phyloP scores from a whole-genome alignment of 495 filamentous ascomycete species.

The Penicillium macrosclerotiorum region DNA sequence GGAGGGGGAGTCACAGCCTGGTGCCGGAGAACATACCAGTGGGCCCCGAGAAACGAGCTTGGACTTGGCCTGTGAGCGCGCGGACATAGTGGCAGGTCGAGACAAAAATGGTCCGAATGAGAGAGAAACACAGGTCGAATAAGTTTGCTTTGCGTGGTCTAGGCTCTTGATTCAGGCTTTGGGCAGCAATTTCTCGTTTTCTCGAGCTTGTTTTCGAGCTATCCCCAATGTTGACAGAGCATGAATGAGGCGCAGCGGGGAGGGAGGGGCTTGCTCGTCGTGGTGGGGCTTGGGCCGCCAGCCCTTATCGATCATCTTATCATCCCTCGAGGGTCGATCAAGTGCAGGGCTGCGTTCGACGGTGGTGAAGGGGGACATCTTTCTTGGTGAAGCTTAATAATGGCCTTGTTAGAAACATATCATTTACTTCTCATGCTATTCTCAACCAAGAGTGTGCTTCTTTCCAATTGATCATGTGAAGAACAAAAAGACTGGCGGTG shows the following conservation, averaged over 20 bases:
- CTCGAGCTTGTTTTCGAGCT: conserved; percentile 1
- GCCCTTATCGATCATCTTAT: conserved; percentile 4
- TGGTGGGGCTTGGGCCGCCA: conserved; percentile 1
- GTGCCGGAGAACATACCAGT: conserved; percentile 46
- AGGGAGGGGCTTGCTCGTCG: not conserved
- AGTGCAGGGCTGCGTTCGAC: too few species aligned
- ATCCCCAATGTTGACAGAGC: conserved; percentile 3
- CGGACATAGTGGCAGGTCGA: conserved; percentile 16
- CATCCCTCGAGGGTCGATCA: too few species aligned
- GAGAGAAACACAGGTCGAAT: not conserved
- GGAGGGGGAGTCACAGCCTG: too few species aligned
- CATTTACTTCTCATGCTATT: too few species aligned
- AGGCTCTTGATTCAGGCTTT: not conserved
- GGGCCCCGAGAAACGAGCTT: conserved; percentile 51
- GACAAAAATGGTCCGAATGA: not conserved
- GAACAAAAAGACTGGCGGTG: too few species aligned
- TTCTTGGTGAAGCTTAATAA: too few species aligned
- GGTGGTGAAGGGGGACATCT: too few species aligned
- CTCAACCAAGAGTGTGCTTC: too few species aligned
- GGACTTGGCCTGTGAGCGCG: conserved; percentile 28
- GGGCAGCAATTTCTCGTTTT: not conserved
- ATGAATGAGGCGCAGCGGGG: not conserved
- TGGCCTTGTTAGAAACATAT: too few species aligned
- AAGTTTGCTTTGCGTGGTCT: not conserved
- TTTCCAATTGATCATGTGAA: too few species aligned